Evolutionary conservation across 257 asterid species (phyloP).

Genomic region (Avicennia marina): DNA sequence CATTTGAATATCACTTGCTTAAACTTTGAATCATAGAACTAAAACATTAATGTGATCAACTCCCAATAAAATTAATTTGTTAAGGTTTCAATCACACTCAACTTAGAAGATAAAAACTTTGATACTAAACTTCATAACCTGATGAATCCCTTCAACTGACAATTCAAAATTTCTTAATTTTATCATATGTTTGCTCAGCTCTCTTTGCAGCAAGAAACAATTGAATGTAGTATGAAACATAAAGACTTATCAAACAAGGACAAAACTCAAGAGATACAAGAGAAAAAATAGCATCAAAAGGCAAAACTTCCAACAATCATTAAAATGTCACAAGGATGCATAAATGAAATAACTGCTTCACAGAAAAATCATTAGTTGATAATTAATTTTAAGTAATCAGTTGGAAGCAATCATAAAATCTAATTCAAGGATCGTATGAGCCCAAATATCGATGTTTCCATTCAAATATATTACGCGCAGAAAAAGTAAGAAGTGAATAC

Average conservation of each 20-base stretch:
- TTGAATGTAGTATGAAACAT: neutral
- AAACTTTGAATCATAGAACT: neutral
- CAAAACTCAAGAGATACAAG: neutral
- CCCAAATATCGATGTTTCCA: constrained; percentile 10
- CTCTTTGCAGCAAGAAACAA: neutral
- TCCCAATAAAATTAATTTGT: neutral
- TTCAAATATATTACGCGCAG: constrained; percentile 2
- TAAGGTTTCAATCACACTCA: neutral
- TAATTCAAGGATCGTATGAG: neutral
- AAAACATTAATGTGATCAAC: constrained; percentile 9
- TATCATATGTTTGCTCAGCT: constrained; percentile 3
- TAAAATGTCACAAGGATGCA: constrained; percentile 2
- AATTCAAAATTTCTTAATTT: constrained; percentile 12
- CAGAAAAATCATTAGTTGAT: neutral
- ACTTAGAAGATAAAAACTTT: constrained; percentile 8
- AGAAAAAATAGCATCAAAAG: constrained; percentile 2
- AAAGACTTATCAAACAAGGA: constrained; percentile 10
- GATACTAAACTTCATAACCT: constrained; percentile 7
- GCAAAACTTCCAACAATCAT: constrained; percentile 7
- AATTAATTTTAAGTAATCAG: constrained; percentile 1
- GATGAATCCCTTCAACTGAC: constrained; percentile 14
- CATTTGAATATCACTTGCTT: constrained; percentile 6
- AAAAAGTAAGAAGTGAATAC: constrained; percentile 10
- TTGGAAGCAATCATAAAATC: constrained; percentile 8
- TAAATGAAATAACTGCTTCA: neutral